Percentiles rank a stretch among this genome's conserved stretches.
These are phyloP conservation scores for Pilatotrama ljubarskyi DNA, from an alignment of 768 basidiomycete genomes.

Conservation along the genomic window DNA sequence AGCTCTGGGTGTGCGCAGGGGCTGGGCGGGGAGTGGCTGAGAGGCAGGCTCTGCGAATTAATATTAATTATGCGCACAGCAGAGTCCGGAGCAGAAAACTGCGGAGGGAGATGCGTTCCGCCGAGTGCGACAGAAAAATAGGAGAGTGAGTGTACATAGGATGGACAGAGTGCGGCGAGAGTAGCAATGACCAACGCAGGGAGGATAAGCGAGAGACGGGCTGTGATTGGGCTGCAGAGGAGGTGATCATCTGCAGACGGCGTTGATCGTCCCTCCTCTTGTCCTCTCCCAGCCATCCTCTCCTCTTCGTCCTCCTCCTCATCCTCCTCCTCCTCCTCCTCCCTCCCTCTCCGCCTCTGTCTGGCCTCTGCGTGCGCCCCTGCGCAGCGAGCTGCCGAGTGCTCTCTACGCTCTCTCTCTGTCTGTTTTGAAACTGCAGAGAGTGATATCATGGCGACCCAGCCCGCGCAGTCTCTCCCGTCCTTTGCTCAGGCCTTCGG, in stretches of 20 bases:
- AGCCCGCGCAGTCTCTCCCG: slow-evolving; percentile 64
- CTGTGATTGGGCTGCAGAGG: neutral
- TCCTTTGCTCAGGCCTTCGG: slow-evolving; percentile 80
- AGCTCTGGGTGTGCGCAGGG: neutral
- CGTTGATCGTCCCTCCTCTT: neutral
- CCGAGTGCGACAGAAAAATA: no score
- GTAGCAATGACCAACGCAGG: neutral
- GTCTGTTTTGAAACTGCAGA: neutral
- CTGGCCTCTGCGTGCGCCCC: slow-evolving; percentile 13
- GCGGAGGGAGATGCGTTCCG: no score
- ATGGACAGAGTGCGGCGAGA: neutral
- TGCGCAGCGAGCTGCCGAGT: neutral
- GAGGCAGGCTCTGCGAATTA: no score
- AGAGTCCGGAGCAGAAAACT: no score
- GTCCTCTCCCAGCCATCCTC: neutral
- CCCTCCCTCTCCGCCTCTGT: slow-evolving; percentile 10
- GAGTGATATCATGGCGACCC: slow-evolving; percentile 48
- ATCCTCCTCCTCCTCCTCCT: slow-evolving; percentile 3
- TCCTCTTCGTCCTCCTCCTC: neutral
- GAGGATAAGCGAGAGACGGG: neutral
- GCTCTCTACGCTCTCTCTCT: neutral
- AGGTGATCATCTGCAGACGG: neutral
- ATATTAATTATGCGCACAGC: no score
- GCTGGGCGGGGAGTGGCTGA: neutral
- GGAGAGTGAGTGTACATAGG: neutral